These are phyloP conservation scores for Cutaneotrichosporon arboriforme DNA, from an alignment of 1,284 basidiomycete species.

Conservation along the genomic window DNA sequence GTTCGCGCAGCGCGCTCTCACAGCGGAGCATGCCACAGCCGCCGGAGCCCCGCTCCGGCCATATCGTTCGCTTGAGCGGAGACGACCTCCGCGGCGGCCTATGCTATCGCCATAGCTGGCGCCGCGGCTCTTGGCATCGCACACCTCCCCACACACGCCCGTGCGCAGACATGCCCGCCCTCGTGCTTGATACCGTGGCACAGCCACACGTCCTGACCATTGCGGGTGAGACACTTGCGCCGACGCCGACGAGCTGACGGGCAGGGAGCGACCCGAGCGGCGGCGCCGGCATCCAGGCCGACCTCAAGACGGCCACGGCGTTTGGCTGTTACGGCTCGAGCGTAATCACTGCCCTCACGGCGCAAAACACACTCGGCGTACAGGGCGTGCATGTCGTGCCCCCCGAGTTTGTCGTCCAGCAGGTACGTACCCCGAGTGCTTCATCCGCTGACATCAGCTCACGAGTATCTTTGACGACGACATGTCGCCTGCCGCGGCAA, in stretches of 20 bases:
- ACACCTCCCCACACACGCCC: background rate
- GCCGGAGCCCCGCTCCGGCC: no score
- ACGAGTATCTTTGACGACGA: slow-evolving; percentile 66
- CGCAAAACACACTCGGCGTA: slow-evolving; percentile 86
- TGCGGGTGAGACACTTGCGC: slow-evolving; percentile 29
- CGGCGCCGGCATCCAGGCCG: slow-evolving; percentile 76
- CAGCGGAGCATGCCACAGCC: no score
- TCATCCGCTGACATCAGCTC: slow-evolving; percentile 47
- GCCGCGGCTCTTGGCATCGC: background rate
- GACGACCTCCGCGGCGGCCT: background rate
- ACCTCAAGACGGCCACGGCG: slow-evolving; percentile 78
- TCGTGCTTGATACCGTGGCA: background rate
- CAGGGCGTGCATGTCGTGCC: slow-evolving; percentile 63
- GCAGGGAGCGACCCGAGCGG: slow-evolving; percentile 64
- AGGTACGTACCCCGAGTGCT: slow-evolving; percentile 51
- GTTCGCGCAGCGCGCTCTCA: no score
- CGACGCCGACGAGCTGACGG: background rate
- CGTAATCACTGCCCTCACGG: slow-evolving; percentile 80
- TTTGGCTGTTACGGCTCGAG: slow-evolving; percentile 79
- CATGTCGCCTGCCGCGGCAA: slow-evolving; percentile 68
- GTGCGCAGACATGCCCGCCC: background rate
- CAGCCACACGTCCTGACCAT: slow-evolving; percentile 41
- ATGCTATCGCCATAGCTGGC: background rate
- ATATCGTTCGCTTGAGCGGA: no score
- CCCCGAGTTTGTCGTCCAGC: slow-evolving; percentile 63